A percentile compares a stretch with the other conserved stretches of the same genome.
phyloP scores from a whole-genome alignment of 2,329 filamentous ascomycete species.

The Ilyonectria robusta region DNA sequence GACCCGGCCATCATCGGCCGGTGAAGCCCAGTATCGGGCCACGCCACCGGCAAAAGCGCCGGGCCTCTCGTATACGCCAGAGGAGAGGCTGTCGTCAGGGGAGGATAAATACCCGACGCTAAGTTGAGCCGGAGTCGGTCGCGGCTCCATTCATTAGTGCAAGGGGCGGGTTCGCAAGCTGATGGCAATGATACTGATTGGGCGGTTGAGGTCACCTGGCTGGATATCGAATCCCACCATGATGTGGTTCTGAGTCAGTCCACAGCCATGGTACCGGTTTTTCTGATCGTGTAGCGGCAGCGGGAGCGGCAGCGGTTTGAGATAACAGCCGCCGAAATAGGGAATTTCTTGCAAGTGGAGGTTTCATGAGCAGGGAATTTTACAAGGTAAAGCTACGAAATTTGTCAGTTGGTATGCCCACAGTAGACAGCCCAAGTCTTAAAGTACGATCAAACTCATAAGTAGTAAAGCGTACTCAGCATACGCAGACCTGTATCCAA shows the following conservation, averaged over 20 bases:
- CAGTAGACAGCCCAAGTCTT: too few relatives aligned
- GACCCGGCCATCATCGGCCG: background rate
- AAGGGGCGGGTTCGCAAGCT: background rate
- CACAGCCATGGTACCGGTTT: too few relatives aligned
- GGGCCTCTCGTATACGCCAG: background rate
- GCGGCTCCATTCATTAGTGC: background rate
- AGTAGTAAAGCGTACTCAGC: too few relatives aligned
- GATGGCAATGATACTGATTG: background rate
- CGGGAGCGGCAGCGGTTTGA: too few relatives aligned
- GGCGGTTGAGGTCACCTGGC: background rate
- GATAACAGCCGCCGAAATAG: too few relatives aligned
- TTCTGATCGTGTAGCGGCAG: too few relatives aligned
- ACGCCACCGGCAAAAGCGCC: background rate
- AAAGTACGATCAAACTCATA: too few relatives aligned
- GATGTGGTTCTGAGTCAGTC: background rate
- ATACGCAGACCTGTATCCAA: too few relatives aligned
- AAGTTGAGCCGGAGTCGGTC: background rate
- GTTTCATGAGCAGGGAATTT: too few relatives aligned
- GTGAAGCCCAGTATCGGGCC: background rate
- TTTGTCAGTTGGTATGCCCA: too few relatives aligned
- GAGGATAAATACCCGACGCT: conserved; percentile 2
- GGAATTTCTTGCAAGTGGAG: too few relatives aligned
- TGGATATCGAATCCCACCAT: background rate
- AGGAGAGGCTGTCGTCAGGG: background rate
- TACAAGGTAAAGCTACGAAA: too few relatives aligned